phyloP scores from a whole-genome alignment of 495 filamentous ascomycete genomes.

The Neurospora cerealis region DNA sequence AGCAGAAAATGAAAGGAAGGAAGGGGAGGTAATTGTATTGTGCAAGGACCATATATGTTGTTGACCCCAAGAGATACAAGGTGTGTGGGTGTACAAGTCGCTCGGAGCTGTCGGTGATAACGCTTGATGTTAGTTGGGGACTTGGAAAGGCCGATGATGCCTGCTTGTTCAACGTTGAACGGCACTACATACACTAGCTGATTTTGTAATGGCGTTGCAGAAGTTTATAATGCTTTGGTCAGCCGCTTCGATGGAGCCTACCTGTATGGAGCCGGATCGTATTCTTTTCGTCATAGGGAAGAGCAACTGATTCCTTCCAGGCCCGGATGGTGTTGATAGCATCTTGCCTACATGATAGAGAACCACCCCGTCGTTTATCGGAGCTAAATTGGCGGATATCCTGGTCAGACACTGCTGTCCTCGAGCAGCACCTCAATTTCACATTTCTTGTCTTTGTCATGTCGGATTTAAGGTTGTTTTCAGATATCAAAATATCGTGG shows the following conservation, averaged over 20 bases:
- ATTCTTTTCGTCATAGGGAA: background rate
- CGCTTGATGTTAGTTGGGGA: background rate
- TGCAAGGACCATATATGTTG: no score
- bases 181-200: background rate
- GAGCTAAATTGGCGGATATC: background rate
- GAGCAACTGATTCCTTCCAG: background rate
- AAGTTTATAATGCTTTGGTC: background rate
- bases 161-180: background rate
- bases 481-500: background rate
- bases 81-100: background rate
- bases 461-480: background rate
- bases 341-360: background rate
- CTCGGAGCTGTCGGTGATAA: background rate
- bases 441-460: background rate
- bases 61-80: background rate
- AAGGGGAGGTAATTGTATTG: no score
- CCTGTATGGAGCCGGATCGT: background rate
- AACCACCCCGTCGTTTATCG: background rate
- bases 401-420: background rate
- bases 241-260: background rate
- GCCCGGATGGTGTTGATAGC: background rate
- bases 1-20: no score
- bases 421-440: background rate
- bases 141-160: background rate
- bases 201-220: background rate